phyloP scores from a whole-genome alignment of 2,329 filamentous ascomycete genomes.

The Aspergillus latus region DNA sequence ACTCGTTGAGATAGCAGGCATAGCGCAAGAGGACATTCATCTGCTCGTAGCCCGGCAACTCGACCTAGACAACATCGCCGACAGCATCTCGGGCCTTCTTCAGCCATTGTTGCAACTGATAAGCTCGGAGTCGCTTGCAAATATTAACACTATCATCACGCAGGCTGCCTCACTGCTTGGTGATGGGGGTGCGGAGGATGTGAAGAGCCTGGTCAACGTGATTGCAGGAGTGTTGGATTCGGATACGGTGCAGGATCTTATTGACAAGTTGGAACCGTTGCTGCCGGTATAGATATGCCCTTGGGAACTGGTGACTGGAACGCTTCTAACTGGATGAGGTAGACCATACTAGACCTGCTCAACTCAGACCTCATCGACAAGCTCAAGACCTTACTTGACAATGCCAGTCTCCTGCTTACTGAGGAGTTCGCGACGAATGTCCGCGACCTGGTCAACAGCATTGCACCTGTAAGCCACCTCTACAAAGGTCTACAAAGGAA shows the following conservation, averaged over 20 bases:
- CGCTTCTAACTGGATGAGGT: too few relatives aligned
- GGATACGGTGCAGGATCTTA: not conserved
- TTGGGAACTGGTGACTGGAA: not conserved
- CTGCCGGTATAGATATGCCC: not conserved
- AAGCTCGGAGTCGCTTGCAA: not conserved
- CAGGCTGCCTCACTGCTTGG: not conserved
- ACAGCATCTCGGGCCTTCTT: not conserved
- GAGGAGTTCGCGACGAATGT: not conserved
- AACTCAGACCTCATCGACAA: not conserved
- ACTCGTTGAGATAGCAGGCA: not conserved
- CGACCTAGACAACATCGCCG: not conserved
- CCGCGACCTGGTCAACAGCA: not conserved
- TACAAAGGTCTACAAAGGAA: too few relatives aligned
- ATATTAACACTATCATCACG: not conserved
- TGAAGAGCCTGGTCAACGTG: not conserved
- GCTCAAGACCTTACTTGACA: not conserved
- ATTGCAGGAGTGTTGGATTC: not conserved
- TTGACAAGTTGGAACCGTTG: not conserved
- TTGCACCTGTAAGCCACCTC: not conserved
- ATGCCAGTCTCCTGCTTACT: conserved; percentile 1
- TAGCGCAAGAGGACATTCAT: not conserved
- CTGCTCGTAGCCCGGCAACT: not conserved
- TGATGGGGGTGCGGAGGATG: not conserved
- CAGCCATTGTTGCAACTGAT: not conserved
- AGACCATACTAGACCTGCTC: not conserved